Conservation (phyloP, 2,329 filamentous ascomycete species). For the Curvularia verruculosa region DNA sequence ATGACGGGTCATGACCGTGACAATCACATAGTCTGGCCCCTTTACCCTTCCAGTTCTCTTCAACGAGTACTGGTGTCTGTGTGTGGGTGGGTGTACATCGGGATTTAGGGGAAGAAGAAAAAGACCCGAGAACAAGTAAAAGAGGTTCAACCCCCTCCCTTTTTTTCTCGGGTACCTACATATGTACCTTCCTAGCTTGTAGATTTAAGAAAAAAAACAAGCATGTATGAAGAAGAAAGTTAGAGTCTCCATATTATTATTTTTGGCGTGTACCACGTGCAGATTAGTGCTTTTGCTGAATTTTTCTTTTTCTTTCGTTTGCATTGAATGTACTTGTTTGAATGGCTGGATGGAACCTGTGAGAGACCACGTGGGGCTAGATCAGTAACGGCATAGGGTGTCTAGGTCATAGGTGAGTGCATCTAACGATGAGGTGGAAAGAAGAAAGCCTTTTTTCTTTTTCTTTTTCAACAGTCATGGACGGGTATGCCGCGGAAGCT, state of each 20-base stretch:
- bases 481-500: too few relatives aligned
- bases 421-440: too few relatives aligned
- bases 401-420: too few relatives aligned
- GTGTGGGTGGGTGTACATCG: background rate
- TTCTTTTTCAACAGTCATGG: too few relatives aligned
- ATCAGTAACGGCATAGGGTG: too few relatives aligned
- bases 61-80: background rate
- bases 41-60: background rate
- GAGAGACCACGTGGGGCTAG: too few relatives aligned
- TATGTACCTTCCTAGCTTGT: background rate
- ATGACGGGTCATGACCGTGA: background rate
- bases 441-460: too few relatives aligned
- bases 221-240: background rate
- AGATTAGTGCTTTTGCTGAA: background rate
- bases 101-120: background rate
- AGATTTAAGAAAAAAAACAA: background rate
- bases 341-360: too few relatives aligned
- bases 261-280: background rate
- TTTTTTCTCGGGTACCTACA: background rate
- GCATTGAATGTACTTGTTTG: too few relatives aligned
- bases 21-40: background rate
- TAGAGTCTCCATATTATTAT: background rate
- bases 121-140: background rate
- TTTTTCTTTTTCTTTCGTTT: background rate
- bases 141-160: background rate